phyloP scores from a whole-genome alignment of 129 eudicot genomes.

The Lonicera japonica region DNA sequence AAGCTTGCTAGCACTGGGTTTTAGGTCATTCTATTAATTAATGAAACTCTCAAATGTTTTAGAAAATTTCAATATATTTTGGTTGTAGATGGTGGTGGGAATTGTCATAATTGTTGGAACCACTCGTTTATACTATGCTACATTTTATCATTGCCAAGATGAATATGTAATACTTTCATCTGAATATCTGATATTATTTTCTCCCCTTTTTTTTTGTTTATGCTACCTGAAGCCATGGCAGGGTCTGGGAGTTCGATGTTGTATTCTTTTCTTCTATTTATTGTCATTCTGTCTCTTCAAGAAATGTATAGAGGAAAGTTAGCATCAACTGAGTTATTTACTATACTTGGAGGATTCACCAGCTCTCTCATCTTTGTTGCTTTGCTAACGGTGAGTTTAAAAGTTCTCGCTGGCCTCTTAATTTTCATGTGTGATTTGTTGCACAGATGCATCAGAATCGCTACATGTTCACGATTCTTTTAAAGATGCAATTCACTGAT shows the following conservation, averaged over 20 bases:
- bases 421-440: neutral
- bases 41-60: no score
- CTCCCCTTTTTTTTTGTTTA: constrained; percentile 1
- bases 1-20: no score
- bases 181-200: no score
- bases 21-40: no score
- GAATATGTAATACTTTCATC: neutral
- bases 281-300: constrained; percentile 74
- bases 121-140: no score
- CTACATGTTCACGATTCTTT: neutral
- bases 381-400: constrained; percentile 59
- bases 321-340: constrained; percentile 81
- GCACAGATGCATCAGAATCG: neutral
- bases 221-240: constrained; percentile 42
- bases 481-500: neutral
- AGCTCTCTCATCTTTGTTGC: constrained; percentile 74
- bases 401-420: neutral
- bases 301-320: constrained; percentile 77
- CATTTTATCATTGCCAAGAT: no score
- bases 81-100: no score
- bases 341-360: constrained; percentile 93
- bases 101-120: no score
- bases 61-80: no score
- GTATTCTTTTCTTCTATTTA: constrained; percentile 64
- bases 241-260: constrained; percentile 79